Conservation (phyloP, 306 rosid genomes). For the Comarum palustre region DNA sequence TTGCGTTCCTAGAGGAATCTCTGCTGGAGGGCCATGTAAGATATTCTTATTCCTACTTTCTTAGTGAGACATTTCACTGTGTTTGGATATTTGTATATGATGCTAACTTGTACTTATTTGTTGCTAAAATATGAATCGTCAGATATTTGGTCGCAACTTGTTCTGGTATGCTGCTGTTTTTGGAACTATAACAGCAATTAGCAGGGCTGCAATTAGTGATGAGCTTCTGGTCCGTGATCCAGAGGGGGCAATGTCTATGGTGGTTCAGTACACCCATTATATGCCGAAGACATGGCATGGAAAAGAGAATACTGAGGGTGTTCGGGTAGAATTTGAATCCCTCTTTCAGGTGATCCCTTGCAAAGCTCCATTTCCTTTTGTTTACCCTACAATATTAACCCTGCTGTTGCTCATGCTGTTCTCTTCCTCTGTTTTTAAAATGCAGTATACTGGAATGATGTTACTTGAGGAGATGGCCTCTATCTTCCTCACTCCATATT, state of each 20-base stretch:
- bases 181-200: slow-evolving; percentile 81
- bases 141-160: slow-evolving; percentile 95
- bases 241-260: slow-evolving; percentile 77
- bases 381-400: neutral
- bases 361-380: neutral
- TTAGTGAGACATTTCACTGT: slow-evolving; percentile 3
- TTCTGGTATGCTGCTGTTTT: slow-evolving; percentile 95
- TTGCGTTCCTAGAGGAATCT: slow-evolving; percentile 88
- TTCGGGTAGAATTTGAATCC: slow-evolving; percentile 66
- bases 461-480: slow-evolving; percentile 97
- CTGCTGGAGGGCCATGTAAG: slow-evolving; percentile 95
- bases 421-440: slow-evolving; percentile 8
- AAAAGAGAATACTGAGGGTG: slow-evolving; percentile 68
- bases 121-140: slow-evolving; percentile 7
- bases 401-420: slow-evolving; percentile 24
- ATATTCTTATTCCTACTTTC: slow-evolving; percentile 12
- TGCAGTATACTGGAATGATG: slow-evolving; percentile 94
- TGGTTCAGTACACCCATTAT: slow-evolving; percentile 87
- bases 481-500: slow-evolving; percentile 89
- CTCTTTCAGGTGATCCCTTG: slow-evolving; percentile 67
- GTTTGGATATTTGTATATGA: neutral
- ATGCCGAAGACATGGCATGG: slow-evolving; percentile 97
- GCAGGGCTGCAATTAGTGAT: slow-evolving; percentile 63
- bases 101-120: slow-evolving; percentile 1
- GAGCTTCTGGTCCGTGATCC: slow-evolving; percentile 80